Conservation (phyloP, 2,329 filamentous ascomycete species). For the Boeremia exigua region DNA sequence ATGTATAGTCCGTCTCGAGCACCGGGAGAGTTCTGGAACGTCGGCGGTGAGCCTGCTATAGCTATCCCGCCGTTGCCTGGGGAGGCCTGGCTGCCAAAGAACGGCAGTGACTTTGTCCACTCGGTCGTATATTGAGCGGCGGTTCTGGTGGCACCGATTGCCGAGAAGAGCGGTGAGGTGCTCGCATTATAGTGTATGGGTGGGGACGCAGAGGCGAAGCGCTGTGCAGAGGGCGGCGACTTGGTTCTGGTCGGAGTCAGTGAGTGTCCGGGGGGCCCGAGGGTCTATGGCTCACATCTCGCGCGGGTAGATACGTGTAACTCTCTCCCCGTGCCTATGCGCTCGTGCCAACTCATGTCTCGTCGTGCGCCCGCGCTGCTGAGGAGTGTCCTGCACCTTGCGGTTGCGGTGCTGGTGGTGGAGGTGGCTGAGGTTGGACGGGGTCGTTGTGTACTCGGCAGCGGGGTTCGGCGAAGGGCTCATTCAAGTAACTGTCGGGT, state of each 20-base stretch:
- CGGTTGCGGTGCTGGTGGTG: constrained; percentile 45
- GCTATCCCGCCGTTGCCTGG: constrained; percentile 50
- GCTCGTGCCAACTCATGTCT: constrained; percentile 51
- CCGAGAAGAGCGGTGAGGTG: constrained; percentile 48
- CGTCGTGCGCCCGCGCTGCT: constrained; percentile 45
- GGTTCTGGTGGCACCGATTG: constrained; percentile 46
- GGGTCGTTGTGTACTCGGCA: constrained; percentile 38
- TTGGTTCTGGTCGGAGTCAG: constrained; percentile 41
- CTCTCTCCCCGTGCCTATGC: constrained; percentile 43
- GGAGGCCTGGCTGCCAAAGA: constrained; percentile 50
- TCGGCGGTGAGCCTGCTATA: constrained; percentile 55
- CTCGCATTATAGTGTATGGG: constrained; percentile 45
- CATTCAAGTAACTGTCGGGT: constrained; percentile 43
- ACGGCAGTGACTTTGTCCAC: constrained; percentile 55
- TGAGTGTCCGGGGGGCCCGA: constrained; percentile 1
- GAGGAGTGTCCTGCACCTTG: constrained; percentile 44
- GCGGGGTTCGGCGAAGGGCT: constrained; percentile 45
- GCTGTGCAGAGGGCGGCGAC: constrained; percentile 42
- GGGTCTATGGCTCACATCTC: constrained; percentile 44
- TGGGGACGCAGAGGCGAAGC: constrained; percentile 45
- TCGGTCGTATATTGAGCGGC: constrained; percentile 51
- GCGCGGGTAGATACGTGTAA: constrained; percentile 50
- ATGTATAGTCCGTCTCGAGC: constrained; percentile 39
- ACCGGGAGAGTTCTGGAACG: constrained; percentile 43
- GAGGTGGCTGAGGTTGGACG: constrained; percentile 44